Evolutionary conservation across 169 alveolate species (phyloP).

Genomic region (Plasmodium vivax): DNA sequence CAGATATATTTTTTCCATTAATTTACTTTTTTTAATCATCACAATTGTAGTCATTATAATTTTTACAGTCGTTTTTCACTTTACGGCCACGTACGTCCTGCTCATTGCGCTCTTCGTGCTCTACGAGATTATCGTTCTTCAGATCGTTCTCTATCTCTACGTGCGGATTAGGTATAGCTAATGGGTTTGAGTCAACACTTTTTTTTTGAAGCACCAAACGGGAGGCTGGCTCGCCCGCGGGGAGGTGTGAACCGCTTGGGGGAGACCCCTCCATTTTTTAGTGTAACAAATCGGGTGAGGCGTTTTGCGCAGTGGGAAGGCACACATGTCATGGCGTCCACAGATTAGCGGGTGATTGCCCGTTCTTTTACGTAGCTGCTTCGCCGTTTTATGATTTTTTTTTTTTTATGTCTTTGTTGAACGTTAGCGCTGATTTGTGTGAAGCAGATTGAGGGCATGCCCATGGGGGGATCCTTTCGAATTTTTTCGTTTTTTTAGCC

Average conservation of each 20-base stretch:
- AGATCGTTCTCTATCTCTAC: constrained; percentile 48
- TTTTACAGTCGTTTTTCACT: constrained; percentile 31
- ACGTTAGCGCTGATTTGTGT: neutral
- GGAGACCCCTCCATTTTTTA: neutral
- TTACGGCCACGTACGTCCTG: constrained; percentile 35
- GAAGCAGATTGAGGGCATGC: neutral
- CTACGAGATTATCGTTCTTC: constrained; percentile 55
- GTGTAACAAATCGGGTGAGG: neutral
- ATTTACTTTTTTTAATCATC: constrained; percentile 40
- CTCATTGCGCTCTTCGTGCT: constrained; percentile 29
- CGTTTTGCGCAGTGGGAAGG: neutral
- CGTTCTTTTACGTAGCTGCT: neutral
- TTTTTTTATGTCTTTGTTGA: neutral
- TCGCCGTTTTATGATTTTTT: neutral
- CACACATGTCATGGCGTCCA: neutral
- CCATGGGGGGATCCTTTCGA: neutral
- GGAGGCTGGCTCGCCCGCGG: no score
- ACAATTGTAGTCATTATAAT: constrained; percentile 1
- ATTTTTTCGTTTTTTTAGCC: neutral
- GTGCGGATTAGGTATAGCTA: constrained; percentile 20
- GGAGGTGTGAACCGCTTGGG: no score
- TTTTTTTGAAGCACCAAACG: neutral
- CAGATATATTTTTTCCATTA: constrained; percentile 52
- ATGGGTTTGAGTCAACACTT: neutral
- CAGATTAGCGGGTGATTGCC: neutral